phyloP scores from a whole-genome alignment of 176 grass and related monocot genomes.

The Metroxylon sagu region DNA sequence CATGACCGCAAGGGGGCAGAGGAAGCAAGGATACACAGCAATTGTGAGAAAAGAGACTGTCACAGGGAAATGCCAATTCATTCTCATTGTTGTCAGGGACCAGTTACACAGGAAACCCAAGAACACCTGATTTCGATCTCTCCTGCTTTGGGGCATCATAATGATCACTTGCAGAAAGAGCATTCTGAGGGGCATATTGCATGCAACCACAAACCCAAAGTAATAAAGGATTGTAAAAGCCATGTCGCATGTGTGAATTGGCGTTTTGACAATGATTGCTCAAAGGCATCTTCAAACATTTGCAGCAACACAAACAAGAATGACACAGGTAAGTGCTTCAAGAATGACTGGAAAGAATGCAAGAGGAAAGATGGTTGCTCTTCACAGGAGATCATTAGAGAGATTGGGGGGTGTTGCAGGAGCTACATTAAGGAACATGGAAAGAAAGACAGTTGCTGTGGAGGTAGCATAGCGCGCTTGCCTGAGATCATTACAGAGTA shows the following conservation, averaged over 20 bases:
- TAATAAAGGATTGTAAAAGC: conserved; percentile 1
- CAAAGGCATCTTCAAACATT: neutral
- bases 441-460: conserved; percentile 1
- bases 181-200: conserved; percentile 1
- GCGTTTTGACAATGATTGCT: too few relatives aligned
- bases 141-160: conserved; percentile 3
- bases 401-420: conserved; percentile 36
- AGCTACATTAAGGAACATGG: conserved; percentile 34
- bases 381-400: conserved; percentile 20
- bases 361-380: conserved; percentile 33
- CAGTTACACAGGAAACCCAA: conserved; percentile 6
- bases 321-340: conserved; percentile 14
- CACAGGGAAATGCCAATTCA: conserved; percentile 17
- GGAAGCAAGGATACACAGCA: neutral
- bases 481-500: conserved; percentile 15
- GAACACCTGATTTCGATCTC: conserved; percentile 25
- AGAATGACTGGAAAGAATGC: conserved; percentile 1
- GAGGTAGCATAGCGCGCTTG: neutral
- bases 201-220: conserved; percentile 11
- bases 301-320: conserved; percentile 6
- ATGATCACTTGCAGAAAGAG: neutral
- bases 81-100: conserved; percentile 38
- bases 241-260: neutral
- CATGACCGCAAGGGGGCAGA: conserved; percentile 30
- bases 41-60: conserved; percentile 3